phyloP scores from a whole-genome alignment of 805 yeast genomes.

The Jamesozyma rosinii region DNA sequence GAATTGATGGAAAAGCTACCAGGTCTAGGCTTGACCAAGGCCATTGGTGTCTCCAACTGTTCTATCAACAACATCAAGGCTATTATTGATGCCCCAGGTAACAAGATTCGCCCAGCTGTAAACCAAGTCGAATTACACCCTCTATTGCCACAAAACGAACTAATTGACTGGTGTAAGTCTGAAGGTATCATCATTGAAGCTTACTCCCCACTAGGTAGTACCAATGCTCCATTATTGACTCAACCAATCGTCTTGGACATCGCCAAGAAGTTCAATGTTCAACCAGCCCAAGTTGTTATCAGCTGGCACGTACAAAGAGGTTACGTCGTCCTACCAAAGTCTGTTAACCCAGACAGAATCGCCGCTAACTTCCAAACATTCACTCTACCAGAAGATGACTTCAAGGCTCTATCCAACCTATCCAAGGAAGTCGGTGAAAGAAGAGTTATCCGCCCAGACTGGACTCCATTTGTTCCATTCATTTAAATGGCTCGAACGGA shows the following conservation, averaged over 20 bases:
- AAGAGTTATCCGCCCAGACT: slow-evolving; percentile 25
- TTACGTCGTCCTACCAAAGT: slow-evolving; percentile 44
- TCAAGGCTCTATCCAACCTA: slow-evolving; percentile 23
- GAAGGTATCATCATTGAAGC: slow-evolving; percentile 58
- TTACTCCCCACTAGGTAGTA: slow-evolving; percentile 68
- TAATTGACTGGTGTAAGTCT: slow-evolving; percentile 42
- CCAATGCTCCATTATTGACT: slow-evolving; percentile 42
- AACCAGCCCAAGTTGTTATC: slow-evolving; percentile 44
- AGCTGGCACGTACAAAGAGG: slow-evolving; percentile 55
- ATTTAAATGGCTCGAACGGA: background rate
- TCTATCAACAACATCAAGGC: slow-evolving; percentile 43
- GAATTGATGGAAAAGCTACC: slow-evolving; percentile 52
- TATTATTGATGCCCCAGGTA: slow-evolving; percentile 41
- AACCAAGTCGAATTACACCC: slow-evolving; percentile 78
- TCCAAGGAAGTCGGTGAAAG: slow-evolving; percentile 25
- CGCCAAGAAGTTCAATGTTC: slow-evolving; percentile 34
- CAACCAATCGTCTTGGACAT: slow-evolving; percentile 37
- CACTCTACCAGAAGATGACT: slow-evolving; percentile 31
- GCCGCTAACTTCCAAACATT: slow-evolving; percentile 29
- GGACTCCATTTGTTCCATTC: slow-evolving; percentile 14
- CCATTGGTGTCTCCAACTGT: slow-evolving; percentile 75
- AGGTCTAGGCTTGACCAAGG: slow-evolving; percentile 41
- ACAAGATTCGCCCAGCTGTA: slow-evolving; percentile 52
- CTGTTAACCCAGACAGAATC: slow-evolving; percentile 38
- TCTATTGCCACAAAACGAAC: slow-evolving; percentile 52